Percentiles rank a stretch among this genome's conserved stretches.
Evolutionary conservation across 1,139 yeast species (phyloP).

Genomic region (Geotrichum siamense): DNA sequence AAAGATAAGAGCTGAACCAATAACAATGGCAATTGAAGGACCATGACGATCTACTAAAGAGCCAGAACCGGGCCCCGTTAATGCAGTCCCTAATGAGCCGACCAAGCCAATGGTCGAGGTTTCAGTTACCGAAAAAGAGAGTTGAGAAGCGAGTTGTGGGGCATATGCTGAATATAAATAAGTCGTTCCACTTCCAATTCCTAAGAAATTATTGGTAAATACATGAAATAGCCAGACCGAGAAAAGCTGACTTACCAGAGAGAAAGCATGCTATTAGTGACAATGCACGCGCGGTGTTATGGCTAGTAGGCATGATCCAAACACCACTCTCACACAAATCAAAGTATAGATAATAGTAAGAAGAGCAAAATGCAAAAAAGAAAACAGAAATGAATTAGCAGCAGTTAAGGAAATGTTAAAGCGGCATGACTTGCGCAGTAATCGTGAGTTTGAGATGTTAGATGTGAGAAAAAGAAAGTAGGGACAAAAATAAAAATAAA

Average conservation of each 20-base stretch:
- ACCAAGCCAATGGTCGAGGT: conserved; percentile 50
- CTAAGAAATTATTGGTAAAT: conserved; percentile 1
- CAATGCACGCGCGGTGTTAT: conserved; percentile 15
- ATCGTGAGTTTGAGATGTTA: too few species aligned
- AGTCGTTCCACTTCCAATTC: conserved; percentile 45
- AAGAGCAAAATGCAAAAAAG: too few species aligned
- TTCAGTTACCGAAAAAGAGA: conserved; percentile 48
- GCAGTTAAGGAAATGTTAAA: too few species aligned
- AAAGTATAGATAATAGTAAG: too few species aligned
- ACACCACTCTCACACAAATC: too few species aligned
- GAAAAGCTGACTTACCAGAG: conserved; percentile 24
- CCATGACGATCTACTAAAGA: conserved; percentile 51
- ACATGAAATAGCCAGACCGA: neutral
- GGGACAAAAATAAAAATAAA: too few species aligned
- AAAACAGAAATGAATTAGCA: too few species aligned
- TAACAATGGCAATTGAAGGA: conserved; percentile 37
- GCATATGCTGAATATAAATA: conserved; percentile 58
- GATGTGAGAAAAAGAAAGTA: too few species aligned
- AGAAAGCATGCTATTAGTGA: conserved; percentile 30
- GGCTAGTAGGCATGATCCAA: neutral
- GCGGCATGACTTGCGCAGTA: too few species aligned
- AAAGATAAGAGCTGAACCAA: conserved; percentile 29
- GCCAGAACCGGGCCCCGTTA: conserved; percentile 58
- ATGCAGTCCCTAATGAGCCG: conserved; percentile 54
- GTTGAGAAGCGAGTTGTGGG: conserved; percentile 52